Evolutionary conservation across 192 early-diverging fungal genomes (phyloP).

Genomic region (Backusella mclennaniae): DNA sequence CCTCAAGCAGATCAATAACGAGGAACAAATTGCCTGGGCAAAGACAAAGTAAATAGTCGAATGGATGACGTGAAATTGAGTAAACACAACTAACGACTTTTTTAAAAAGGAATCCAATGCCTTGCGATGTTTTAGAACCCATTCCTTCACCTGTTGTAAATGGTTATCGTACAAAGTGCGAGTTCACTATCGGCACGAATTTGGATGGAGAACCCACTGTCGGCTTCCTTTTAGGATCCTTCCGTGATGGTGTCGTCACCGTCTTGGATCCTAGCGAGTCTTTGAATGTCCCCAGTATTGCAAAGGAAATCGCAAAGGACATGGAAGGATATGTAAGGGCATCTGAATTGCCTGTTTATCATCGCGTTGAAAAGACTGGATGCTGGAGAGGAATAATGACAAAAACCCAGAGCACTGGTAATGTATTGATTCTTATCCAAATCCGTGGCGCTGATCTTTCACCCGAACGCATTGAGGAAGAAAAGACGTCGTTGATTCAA

Average conservation of each 20-base stretch:
- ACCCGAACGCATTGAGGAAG: constrained; percentile 33
- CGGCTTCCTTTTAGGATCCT: constrained; percentile 70
- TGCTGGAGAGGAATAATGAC: constrained; percentile 66
- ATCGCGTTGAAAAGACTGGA: constrained; percentile 43
- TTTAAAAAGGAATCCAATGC: constrained; percentile 14
- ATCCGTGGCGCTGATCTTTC: constrained; percentile 46
- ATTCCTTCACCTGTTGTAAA: constrained; percentile 57
- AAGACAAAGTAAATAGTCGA: constrained; percentile 31
- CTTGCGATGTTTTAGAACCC: constrained; percentile 26
- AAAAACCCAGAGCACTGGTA: constrained; percentile 57
- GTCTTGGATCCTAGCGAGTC: constrained; percentile 51
- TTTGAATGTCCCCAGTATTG: constrained; percentile 45
- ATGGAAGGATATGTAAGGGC: constrained; percentile 40
- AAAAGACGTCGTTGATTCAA: constrained; percentile 33
- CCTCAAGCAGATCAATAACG: constrained; percentile 8
- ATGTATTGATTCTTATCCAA: constrained; percentile 68
- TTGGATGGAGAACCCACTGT: constrained; percentile 48
- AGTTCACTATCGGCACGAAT: constrained; percentile 70
- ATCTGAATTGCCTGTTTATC: constrained; percentile 37
- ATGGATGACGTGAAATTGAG: not conserved
- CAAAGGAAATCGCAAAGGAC: constrained; percentile 48
- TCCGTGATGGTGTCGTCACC: constrained; percentile 54
- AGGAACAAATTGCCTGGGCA: constrained; percentile 34
- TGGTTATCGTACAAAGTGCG: constrained; percentile 77
- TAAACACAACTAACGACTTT: not conserved